Base-by-base conservation (phyloP, 768 basidiomycete species). In the Xerocomellus intermedius region DNA sequence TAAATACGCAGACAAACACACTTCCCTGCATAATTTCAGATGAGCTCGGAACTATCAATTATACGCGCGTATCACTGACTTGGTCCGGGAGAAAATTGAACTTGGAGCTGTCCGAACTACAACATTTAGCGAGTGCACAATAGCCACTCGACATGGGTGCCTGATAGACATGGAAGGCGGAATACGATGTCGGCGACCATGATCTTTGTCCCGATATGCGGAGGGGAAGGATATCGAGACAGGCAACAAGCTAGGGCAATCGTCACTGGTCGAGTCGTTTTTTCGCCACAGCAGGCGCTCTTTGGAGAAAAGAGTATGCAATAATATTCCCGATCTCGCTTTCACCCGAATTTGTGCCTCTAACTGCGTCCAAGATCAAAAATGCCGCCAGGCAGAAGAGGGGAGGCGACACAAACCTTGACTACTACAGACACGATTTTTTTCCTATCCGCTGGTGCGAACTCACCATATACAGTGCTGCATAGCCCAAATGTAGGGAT, bases 401-500 rank as follows among this genome's bases (percentile, higher is more conserved):
- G 26, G 19, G 21, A 38, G 8, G 13, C 7, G 14, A 39, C 41
- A 54, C 66, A 22, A 48, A 73, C 70, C 69, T 62, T 71, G 5
- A 57, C 60, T n/a, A 38, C 38, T 2, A 71, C 64, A 41, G 69
- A 69, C 13, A 64, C 22, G 9, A 71, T 56, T 50, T 54, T 68
- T 36, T 59, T 59, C 43, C 69, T 68, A 5, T 70, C 42, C 3
- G 48, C 45, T 16, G 69, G 60, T 45, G 64, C 51, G 22, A 73
- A 69, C 52, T 71, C 70, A 16, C 70, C 70, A 19, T 48, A 33
- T 3, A 73, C 60, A 19, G 60, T 62, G 49, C 70, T 64, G 37
- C 69, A 69, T 3, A 66, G 48, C 26, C 71, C 70, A 54, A 69
- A 71, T 1, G 64, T 63, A 33, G 70, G 70, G 37, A 68, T 42